These are phyloP conservation scores for Chalciporus piperatoides DNA, from an alignment of 1,284 basidiomycete species.

Conservation along the genomic window DNA sequence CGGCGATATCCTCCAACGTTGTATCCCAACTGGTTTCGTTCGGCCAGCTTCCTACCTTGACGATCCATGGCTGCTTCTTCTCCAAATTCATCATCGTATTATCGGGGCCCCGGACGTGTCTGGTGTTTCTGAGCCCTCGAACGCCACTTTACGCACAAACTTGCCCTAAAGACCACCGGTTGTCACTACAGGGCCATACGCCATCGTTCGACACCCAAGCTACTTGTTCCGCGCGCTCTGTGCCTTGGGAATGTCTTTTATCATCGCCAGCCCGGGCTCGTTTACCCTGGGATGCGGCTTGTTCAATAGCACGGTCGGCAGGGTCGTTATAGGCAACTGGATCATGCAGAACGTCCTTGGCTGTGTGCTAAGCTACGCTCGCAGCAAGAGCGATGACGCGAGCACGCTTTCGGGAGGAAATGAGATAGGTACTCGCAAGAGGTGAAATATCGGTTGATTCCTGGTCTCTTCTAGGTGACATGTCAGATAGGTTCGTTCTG, in stretches of 20 bases:
- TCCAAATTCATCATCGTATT: slow-evolving; percentile 16
- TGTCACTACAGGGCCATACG: slow-evolving; percentile 33
- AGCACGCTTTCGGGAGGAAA: slow-evolving; percentile 15
- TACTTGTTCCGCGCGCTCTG: slow-evolving; percentile 24
- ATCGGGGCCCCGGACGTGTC: slow-evolving; percentile 25
- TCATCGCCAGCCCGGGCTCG: slow-evolving; percentile 27
- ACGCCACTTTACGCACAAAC: slow-evolving; percentile 31
- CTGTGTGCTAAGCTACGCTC: slow-evolving; percentile 13
- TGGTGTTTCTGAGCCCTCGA: slow-evolving; percentile 31
- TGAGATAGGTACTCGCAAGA: slow-evolving; percentile 22
- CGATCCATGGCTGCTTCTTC: slow-evolving; percentile 13
- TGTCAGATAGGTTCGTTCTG: background rate
- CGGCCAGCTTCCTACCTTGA: slow-evolving; percentile 16
- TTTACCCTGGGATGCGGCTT: slow-evolving; percentile 23
- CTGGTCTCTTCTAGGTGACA: slow-evolving; percentile 23
- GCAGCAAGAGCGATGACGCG: slow-evolving; percentile 21
- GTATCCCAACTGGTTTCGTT: slow-evolving; percentile 21
- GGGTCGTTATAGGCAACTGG: slow-evolving; percentile 21
- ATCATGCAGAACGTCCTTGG: slow-evolving; percentile 15
- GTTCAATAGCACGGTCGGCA: slow-evolving; percentile 21
- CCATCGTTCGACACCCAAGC: slow-evolving; percentile 31
- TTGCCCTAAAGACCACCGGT: slow-evolving; percentile 27
- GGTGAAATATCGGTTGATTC: slow-evolving; percentile 28
- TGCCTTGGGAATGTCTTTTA: slow-evolving; percentile 26
- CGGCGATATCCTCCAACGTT: slow-evolving; percentile 17